Conservation (phyloP, 805 yeast genomes). For the Spathaspora sp. region DNA sequence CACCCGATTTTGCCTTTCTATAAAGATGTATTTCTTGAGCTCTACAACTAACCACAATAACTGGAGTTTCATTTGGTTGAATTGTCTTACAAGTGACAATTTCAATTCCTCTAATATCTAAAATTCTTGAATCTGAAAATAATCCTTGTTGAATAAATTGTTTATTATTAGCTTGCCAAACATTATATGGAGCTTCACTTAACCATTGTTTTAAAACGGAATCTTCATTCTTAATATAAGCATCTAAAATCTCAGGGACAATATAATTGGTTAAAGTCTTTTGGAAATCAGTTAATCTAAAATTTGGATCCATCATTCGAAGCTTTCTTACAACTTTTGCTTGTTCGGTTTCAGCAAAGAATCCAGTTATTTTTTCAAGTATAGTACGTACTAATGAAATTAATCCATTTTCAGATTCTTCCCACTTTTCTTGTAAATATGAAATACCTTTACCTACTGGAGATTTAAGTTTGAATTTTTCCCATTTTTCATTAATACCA, state of each 20-base stretch:
- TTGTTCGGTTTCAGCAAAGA: constrained; percentile 94
- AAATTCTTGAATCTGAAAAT: constrained; percentile 84
- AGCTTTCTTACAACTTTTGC: constrained; percentile 88
- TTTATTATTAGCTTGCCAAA: constrained; percentile 90
- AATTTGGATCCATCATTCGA: constrained; percentile 85
- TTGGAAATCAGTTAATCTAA: constrained; percentile 73
- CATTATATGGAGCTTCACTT: constrained; percentile 94
- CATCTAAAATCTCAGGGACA: constrained; percentile 93
- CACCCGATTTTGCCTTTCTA: constrained; percentile 88
- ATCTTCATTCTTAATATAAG: constrained; percentile 89
- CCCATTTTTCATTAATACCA: constrained; percentile 60
- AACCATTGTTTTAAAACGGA: constrained; percentile 83
- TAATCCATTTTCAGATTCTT: constrained; percentile 91
- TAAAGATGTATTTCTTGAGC: constrained; percentile 93
- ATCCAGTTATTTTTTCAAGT: constrained; percentile 74
- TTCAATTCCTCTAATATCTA: constrained; percentile 94
- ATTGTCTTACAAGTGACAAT: constrained; percentile 82
- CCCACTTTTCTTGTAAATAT: constrained; percentile 70
- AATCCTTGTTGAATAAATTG: constrained; percentile 88
- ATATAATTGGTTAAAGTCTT: constrained; percentile 86
- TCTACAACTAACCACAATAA: constrained; percentile 87
- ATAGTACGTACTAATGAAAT: constrained; percentile 77
- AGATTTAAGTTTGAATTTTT: constrained; percentile 62
- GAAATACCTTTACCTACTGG: constrained; percentile 63
- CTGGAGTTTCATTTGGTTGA: constrained; percentile 91